Conservation (phyloP, 257 asterid species). For the Solanum chiquidenum region DNA sequence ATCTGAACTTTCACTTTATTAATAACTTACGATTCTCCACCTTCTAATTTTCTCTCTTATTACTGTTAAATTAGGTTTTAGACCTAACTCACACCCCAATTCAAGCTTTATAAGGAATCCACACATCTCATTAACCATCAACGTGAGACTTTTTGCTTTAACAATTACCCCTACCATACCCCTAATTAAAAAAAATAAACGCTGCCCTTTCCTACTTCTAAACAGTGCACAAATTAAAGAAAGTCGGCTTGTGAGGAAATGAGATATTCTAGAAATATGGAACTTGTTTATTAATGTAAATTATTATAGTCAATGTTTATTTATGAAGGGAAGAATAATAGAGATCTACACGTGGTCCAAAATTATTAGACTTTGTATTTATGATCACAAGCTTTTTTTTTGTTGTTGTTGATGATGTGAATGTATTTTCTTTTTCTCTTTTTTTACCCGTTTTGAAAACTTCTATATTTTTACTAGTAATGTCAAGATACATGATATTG, state of each 20-base stretch:
- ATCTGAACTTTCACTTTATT: no score
- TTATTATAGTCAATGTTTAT: not conserved
- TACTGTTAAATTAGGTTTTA: no score
- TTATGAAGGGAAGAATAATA: not conserved
- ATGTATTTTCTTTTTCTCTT: no score
- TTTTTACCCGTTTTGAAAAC: no score
- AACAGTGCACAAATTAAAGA: not conserved
- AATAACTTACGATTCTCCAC: no score
- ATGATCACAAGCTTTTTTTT: not conserved
- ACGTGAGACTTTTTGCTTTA: no score
- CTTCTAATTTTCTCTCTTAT: no score
- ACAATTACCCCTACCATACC: not conserved
- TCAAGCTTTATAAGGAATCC: no score
- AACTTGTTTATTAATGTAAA: not conserved
- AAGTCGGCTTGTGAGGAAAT: not conserved
- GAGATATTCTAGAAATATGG: not conserved
- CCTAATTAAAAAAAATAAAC: not conserved
- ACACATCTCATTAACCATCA: no score
- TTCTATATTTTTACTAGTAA: not conserved
- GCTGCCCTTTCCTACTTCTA: not conserved
- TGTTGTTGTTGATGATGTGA: not conserved
- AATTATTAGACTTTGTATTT: not conserved
- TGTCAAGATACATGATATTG: not conserved
- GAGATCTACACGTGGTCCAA: not conserved
- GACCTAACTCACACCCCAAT: no score